These are phyloP conservation scores for Eutrema heterophyllum DNA, from an alignment of 345 rosid genomes.

Conservation along the genomic window DNA sequence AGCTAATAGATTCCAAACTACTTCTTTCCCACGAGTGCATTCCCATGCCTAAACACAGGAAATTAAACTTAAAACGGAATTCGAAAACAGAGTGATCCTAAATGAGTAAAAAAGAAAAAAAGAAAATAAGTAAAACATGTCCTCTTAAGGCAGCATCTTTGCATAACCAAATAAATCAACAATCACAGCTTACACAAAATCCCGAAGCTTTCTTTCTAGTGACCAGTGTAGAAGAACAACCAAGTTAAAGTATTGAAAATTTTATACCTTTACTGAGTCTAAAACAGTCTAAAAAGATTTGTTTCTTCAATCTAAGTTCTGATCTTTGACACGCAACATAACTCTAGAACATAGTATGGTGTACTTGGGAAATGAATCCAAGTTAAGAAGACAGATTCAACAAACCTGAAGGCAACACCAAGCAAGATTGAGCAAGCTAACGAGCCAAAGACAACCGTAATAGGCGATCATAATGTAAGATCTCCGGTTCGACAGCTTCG, in stretches of 20 bases:
- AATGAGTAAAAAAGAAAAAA: neutral
- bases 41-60: conserved; percentile 64
- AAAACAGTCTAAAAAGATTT: neutral
- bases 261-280: neutral
- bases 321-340: neutral
- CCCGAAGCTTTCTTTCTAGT: neutral
- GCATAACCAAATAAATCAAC: neutral
- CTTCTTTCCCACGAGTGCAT: conserved; percentile 78
- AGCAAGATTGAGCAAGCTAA: conserved; percentile 85
- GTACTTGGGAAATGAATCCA: neutral
- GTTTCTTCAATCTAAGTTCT: neutral
- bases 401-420: conserved; percentile 90
- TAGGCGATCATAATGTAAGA: conserved; percentile 84
- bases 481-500: conserved; percentile 75
- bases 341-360: neutral
- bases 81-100: neutral
- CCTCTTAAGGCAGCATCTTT: neutral
- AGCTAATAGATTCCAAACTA: conserved; percentile 75
- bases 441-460: conserved; percentile 83
- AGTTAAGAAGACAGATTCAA: neutral
- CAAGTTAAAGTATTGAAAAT: neutral
- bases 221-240: neutral
- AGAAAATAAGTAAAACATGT: neutral
- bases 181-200: neutral
- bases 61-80: neutral